phyloP scores from a whole-genome alignment of 2,329 filamentous ascomycete genomes.

The Gliomastix tumulicola region DNA sequence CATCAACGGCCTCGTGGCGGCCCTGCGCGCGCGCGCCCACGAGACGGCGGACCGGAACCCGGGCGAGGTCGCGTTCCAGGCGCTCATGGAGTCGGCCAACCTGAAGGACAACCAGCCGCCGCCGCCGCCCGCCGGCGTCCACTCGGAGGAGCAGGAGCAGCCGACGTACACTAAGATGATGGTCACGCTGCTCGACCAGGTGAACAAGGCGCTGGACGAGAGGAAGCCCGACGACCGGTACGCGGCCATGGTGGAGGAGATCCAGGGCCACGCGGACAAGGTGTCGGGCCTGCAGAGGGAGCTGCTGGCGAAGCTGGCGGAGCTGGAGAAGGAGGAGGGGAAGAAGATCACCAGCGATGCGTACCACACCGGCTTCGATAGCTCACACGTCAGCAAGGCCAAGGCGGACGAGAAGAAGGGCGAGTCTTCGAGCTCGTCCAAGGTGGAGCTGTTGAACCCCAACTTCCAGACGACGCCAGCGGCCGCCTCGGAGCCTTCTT shows the following conservation, averaged over 20 bases:
- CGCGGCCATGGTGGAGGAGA: constrained; percentile 69
- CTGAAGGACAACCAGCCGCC: constrained; percentile 71
- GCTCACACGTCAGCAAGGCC: constrained; percentile 68
- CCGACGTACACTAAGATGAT: constrained; percentile 96
- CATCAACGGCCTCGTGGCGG: constrained; percentile 70
- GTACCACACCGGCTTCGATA: constrained; percentile 85
- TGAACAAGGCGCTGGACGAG: constrained; percentile 77
- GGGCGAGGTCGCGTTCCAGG: constrained; percentile 81
- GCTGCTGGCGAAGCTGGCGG: constrained; percentile 63
- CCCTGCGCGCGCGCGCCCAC: constrained; percentile 66
- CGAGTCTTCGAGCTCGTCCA: constrained; percentile 20
- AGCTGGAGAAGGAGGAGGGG: constrained; percentile 77
- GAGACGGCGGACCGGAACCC: constrained; percentile 59
- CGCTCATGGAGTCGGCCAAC: constrained; percentile 75
- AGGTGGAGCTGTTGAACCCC: constrained; percentile 74
- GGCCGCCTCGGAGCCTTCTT: too few species aligned
- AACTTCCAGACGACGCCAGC: constrained; percentile 24
- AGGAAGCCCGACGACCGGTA: constrained; percentile 64
- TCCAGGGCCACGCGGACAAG: constrained; percentile 70
- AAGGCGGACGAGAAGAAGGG: constrained; percentile 37
- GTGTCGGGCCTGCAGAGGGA: constrained; percentile 73
- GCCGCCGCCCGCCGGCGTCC: constrained; percentile 69
- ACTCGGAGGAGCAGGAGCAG: constrained; percentile 64
- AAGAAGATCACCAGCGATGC: constrained; percentile 92
- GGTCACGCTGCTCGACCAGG: constrained; percentile 89